These are phyloP conservation scores for Lolium perenne DNA, from an alignment of 176 grass and related monocot genomes.

Conservation along the genomic window DNA sequence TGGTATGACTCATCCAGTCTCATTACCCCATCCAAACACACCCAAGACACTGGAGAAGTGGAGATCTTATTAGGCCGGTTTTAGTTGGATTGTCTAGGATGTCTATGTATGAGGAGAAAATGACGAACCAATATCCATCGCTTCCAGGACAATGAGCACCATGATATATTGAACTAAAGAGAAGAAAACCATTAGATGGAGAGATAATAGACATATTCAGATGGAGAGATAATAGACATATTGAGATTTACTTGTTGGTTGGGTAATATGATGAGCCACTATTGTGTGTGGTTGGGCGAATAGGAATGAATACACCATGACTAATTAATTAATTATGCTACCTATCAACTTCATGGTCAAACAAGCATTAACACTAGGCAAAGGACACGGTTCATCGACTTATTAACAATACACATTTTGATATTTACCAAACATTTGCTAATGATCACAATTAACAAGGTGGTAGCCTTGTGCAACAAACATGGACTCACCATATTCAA, in stretches of 20 bases:
- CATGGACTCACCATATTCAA: too few species aligned
- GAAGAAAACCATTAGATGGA: too few species aligned
- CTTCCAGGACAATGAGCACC: background rate
- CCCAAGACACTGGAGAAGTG: too few species aligned
- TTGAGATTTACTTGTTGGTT: background rate
- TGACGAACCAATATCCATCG: background rate
- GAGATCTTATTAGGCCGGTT: background rate
- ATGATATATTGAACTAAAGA: background rate
- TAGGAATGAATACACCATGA: background rate
- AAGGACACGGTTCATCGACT: too few species aligned
- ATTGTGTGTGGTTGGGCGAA: background rate
- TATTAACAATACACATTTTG: too few species aligned
- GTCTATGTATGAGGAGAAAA: background rate
- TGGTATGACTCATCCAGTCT: too few species aligned
- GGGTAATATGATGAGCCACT: background rate
- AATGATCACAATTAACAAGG: too few species aligned
- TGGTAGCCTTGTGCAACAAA: too few species aligned
- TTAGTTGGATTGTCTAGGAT: background rate
- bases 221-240: background rate
- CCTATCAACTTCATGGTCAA: background rate
- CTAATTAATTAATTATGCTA: background rate
- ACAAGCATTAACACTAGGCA: too few species aligned
- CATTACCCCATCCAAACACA: too few species aligned
- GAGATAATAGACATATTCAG: too few species aligned
- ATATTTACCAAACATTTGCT: too few species aligned